These are phyloP conservation scores for Syzygium grande DNA, from an alignment of 345 rosid genomes.

Conservation along the genomic window DNA sequence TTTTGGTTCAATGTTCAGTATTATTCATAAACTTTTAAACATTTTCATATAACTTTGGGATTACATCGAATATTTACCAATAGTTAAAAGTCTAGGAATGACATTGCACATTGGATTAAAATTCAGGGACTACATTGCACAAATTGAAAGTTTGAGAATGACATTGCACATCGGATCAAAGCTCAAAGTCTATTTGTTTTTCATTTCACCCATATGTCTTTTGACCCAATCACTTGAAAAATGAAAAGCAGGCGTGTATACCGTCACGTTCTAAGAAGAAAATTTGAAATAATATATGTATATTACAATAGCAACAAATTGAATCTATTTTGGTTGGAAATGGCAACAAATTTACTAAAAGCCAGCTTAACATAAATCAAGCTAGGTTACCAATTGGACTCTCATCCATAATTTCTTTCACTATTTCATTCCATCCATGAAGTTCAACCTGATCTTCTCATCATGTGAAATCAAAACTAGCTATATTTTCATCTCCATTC, in stretches of 20 bases:
- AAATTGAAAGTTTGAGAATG: not conserved
- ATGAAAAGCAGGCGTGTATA: not conserved
- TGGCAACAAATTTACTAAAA: not conserved
- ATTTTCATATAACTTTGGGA: not conserved
- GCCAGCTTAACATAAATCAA: not conserved
- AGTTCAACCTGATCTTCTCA: not conserved
- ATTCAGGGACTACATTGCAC: not conserved
- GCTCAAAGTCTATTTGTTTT: not conserved
- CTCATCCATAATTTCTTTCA: not conserved
- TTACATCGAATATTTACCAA: not conserved
- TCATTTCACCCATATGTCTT: not conserved
- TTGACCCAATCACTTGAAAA: not conserved
- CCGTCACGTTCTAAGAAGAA: not conserved
- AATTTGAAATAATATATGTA: not conserved
- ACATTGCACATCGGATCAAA: not conserved
- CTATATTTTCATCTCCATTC: not conserved
- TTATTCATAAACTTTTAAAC: not conserved
- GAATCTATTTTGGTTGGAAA: not conserved
- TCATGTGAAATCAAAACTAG: not conserved
- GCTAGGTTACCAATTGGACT: not conserved
- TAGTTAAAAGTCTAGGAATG: not conserved
- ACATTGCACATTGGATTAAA: not conserved
- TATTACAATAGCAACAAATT: not conserved
- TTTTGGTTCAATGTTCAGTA: fast-evolving
- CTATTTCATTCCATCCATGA: not conserved